Evolutionary conservation across 2,329 filamentous ascomycete species (phyloP).

Genomic region (Purpureocillium takamizusanense): DNA sequence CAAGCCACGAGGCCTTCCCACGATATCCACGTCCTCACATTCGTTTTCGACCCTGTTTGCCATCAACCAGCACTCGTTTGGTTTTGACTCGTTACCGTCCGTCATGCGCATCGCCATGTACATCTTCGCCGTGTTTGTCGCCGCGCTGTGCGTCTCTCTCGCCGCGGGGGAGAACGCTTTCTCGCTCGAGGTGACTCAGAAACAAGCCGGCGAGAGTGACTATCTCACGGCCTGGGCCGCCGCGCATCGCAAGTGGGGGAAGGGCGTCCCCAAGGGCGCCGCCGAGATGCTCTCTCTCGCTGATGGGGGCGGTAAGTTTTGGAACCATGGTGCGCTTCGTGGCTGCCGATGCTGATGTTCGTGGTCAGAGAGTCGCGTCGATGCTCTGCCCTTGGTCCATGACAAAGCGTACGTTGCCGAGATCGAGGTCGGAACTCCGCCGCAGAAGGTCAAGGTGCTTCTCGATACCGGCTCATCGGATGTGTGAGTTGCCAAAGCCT

Average conservation of each 20-base stretch:
- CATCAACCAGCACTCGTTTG: too few relatives aligned
- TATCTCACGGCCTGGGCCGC: conserved; percentile 24
- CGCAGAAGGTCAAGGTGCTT: conserved; percentile 37
- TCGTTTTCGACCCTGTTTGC: too few relatives aligned
- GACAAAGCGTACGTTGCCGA: conserved; percentile 36
- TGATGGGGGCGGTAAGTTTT: conserved; percentile 14
- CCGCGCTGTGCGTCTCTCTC: not conserved
- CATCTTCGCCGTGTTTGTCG: not conserved
- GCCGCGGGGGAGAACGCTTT: conserved; percentile 11
- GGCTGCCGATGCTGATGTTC: too few relatives aligned
- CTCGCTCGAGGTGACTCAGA: conserved; percentile 17
- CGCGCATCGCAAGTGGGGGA: conserved; percentile 25
- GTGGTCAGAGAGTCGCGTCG: conserved; percentile 19
- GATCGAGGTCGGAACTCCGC: conserved; percentile 36
- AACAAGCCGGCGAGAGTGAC: conserved; percentile 13
- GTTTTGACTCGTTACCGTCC: not conserved
- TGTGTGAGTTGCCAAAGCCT: conserved; percentile 43
- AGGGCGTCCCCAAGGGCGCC: conserved; percentile 9
- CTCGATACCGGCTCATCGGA: conserved; percentile 47
- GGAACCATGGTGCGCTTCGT: not conserved
- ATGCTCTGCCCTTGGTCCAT: conserved; percentile 25
- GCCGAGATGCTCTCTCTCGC: conserved; percentile 16
- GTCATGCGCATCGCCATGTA: not conserved
- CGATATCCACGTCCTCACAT: too few relatives aligned
- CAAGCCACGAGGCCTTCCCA: too few relatives aligned